These are phyloP conservation scores for Fusarium subglutinans DNA, from an alignment of 2,329 filamentous ascomycete species.

Conservation along the genomic window DNA sequence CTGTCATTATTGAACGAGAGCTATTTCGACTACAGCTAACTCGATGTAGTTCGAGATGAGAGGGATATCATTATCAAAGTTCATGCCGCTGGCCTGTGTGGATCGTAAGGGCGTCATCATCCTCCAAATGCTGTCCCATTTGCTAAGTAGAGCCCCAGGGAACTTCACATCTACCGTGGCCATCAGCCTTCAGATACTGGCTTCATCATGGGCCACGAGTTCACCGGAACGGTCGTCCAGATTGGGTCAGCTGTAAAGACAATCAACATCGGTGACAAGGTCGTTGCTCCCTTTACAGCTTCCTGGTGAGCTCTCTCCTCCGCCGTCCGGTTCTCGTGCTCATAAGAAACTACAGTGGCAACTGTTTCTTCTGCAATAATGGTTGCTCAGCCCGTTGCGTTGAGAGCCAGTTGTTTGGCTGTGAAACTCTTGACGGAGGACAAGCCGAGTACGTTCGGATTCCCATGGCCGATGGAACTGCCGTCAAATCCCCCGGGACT, in stretches of 20 bases:
- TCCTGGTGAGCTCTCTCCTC: constrained; percentile 67
- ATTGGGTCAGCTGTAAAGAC: constrained; percentile 73
- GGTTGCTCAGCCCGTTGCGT: constrained; percentile 81
- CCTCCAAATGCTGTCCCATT: neutral
- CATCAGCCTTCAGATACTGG: constrained; percentile 74
- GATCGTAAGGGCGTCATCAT: constrained; percentile 70
- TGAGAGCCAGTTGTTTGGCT: constrained; percentile 76
- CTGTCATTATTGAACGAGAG: neutral
- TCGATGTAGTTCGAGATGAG: constrained; percentile 66
- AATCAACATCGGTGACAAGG: constrained; percentile 76
- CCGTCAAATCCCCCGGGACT: constrained; percentile 72
- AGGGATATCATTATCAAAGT: constrained; percentile 87
- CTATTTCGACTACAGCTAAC: constrained; percentile 9
- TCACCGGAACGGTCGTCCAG: constrained; percentile 78
- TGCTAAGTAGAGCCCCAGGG: constrained; percentile 58
- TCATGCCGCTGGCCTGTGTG: constrained; percentile 83
- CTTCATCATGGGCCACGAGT: constrained; percentile 84
- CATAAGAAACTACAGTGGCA: constrained; percentile 44
- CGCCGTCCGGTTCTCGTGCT: neutral
- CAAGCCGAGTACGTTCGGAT: constrained; percentile 87
- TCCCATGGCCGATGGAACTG: constrained; percentile 81
- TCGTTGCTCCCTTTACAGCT: constrained; percentile 85
- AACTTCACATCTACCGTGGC: constrained; percentile 87
- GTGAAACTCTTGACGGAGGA: constrained; percentile 73
- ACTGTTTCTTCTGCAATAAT: constrained; percentile 86